Conservation (phyloP, 2,329 filamentous ascomycete genomes). For the Colletotrichum navitas region DNA sequence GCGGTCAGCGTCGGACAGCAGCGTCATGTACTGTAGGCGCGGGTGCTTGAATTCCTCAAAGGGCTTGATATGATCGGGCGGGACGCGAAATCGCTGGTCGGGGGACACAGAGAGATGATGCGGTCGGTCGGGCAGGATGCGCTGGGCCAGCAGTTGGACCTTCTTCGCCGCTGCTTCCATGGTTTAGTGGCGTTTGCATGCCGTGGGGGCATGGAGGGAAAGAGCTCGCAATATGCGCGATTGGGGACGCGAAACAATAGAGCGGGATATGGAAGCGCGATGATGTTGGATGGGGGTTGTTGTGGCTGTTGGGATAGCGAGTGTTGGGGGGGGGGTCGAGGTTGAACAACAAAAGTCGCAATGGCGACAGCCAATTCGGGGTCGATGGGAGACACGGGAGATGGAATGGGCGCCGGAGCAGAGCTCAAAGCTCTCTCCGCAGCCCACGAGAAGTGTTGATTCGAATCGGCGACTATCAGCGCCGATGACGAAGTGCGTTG, state of each 20-base stretch:
- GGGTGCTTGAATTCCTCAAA: constrained; percentile 64
- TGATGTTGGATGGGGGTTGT: constrained; percentile 24
- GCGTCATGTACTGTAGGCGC: constrained; percentile 69
- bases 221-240: constrained; percentile 30
- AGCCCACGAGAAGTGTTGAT: constrained; percentile 40
- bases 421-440: constrained; percentile 47
- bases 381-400: constrained; percentile 13
- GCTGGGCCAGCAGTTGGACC: constrained; percentile 65
- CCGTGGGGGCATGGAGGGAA: constrained; percentile 40
- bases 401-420: constrained; percentile 45
- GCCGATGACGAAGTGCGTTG: constrained; percentile 23
- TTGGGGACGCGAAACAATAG: constrained; percentile 16
- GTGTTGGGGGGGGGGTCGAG: constrained; percentile 18
- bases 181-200: constrained; percentile 53
- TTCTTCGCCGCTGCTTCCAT: constrained; percentile 72
- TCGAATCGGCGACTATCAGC: constrained; percentile 29
- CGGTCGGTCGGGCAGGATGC: constrained; percentile 64
- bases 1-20: constrained; percentile 69
- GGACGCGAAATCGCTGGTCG: constrained; percentile 61
- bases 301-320: constrained; percentile 27
- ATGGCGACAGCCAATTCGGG: constrained; percentile 35
- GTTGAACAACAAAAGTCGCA: constrained; percentile 38
- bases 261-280: constrained; percentile 17
- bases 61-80: constrained; percentile 55
- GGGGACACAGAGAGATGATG: constrained; percentile 66